These are phyloP conservation scores for Phytopythium aichiense DNA, from an alignment of 352 stramenopile species.

Conservation along the genomic window DNA sequence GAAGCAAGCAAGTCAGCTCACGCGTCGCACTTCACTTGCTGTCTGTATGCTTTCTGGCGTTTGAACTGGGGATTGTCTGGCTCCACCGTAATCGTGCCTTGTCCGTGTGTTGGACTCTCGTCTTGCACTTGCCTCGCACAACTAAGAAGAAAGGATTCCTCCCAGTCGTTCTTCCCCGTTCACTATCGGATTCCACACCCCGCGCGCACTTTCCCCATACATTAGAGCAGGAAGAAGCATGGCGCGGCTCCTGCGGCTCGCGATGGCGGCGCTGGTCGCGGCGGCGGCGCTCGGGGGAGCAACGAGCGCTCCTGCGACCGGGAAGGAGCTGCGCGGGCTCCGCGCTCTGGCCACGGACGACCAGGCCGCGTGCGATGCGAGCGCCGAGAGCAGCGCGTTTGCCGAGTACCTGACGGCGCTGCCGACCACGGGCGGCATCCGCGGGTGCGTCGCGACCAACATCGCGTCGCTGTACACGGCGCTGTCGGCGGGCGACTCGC, in stretches of 20 bases:
- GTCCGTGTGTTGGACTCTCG: conserved; percentile 1
- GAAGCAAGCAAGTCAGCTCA: too few species aligned
- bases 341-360: conserved; percentile 18
- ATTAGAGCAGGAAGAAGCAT: background rate
- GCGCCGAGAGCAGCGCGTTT: conserved; percentile 35
- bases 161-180: too few species aligned
- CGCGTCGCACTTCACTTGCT: too few species aligned
- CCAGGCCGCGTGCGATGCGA: conserved; percentile 31
- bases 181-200: background rate
- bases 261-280: conserved; percentile 3
- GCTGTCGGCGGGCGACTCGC: conserved; percentile 28
- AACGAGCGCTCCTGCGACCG: background rate
- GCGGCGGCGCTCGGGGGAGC: conserved; percentile 12
- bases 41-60: too few species aligned
- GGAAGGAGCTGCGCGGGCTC: background rate
- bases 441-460: conserved; percentile 48
- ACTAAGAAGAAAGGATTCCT: background rate
- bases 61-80: too few species aligned
- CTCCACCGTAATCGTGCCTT: background rate
- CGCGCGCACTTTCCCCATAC: background rate
- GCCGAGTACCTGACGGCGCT: conserved; percentile 38
- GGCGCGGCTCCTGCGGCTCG: background rate
- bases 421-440: conserved; percentile 37
- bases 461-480: conserved; percentile 32
- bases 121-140: background rate